Evolutionary conservation across 257 asterid genomes (phyloP).

Genomic region (Primulina eburnea): DNA sequence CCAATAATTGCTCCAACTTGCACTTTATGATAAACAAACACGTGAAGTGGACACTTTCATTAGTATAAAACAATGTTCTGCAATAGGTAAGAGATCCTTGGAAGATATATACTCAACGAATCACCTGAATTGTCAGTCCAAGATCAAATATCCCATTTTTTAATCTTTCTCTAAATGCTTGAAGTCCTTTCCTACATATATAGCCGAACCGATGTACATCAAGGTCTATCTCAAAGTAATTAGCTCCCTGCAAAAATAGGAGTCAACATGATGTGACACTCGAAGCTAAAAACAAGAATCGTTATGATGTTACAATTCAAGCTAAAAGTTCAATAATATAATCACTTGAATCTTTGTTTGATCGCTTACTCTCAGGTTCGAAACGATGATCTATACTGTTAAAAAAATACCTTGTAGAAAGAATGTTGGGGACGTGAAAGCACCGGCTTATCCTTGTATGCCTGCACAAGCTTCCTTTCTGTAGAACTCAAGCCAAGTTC

Average conservation of each 20-base stretch:
- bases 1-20: too few species aligned
- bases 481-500: constrained; percentile 72
- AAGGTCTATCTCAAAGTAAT: constrained; percentile 85
- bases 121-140: constrained; percentile 91
- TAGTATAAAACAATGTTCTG: not conserved
- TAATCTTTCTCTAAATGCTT: constrained; percentile 69
- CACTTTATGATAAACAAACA: too few species aligned
- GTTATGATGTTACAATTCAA: not conserved
- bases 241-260: constrained; percentile 54
- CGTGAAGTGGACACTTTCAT: too few species aligned
- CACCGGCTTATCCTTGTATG: constrained; percentile 84
- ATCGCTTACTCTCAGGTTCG: not conserved
- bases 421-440: constrained; percentile 93
- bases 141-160: constrained; percentile 74
- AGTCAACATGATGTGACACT: constrained; percentile 3
- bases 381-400: not conserved
- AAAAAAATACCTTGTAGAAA: constrained; percentile 53
- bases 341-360: not conserved
- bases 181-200: constrained; percentile 78
- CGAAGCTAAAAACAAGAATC: not conserved
- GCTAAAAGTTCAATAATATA: not conserved
- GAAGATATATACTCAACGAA: not conserved
- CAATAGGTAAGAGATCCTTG: not conserved
- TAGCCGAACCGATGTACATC: constrained; percentile 94
- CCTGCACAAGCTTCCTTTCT: constrained; percentile 76